Evolutionary conservation across 306 rosid genomes (phyloP), one percentile per base, ranked within the genome.

Genomic region (Ziziphus jujuba): DNA sequence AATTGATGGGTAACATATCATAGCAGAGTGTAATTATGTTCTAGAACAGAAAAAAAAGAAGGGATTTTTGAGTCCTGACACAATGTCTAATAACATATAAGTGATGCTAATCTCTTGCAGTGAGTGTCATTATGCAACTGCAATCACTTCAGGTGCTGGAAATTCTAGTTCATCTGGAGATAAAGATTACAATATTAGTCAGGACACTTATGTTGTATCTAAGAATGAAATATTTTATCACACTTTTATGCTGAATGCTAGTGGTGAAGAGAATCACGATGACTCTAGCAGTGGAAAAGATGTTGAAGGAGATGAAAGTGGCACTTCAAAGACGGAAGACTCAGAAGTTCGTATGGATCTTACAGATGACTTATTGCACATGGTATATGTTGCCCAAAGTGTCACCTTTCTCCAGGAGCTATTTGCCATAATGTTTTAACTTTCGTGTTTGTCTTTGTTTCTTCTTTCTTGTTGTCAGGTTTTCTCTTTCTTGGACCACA

Each of bases 291-390:
- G 65, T 69, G 86, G 59, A 73, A 78, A 75, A 63, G 96, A 85
- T 38, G 67, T 74, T 59, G 96, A 71, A 55, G 82, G 78, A 25
- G 75, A 80, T 61, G 83, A 72, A 14, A 38, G 59, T 67, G 90
- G 73, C 67, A 36, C 70, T 65, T 72, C 79, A 23, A 84, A 79
- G 31, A 22, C 59, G 45, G 96, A 95, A 54, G 95, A 87, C 70
- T 72, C 76, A 7, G 97, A 80, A 72, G 78, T 84, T 80, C 87
- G 95, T 72, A 90, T 95, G 97, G 99, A 95, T 81, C 95, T 95
- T 57, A 95, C 99, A 1, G 97, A 95, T 72, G 97, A 95, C 65
- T 84, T 95, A 61, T 68, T 95, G 82, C 99, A 95, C 74, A 95
- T 95, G 99, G 99, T 95, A 83, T 61, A 68, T 45, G 23, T 34